A percentile compares a stretch with the other conserved stretches of the same genome.
phyloP scores from a whole-genome alignment of 192 early-diverging fungal species.

The Coemansia sp. region DNA sequence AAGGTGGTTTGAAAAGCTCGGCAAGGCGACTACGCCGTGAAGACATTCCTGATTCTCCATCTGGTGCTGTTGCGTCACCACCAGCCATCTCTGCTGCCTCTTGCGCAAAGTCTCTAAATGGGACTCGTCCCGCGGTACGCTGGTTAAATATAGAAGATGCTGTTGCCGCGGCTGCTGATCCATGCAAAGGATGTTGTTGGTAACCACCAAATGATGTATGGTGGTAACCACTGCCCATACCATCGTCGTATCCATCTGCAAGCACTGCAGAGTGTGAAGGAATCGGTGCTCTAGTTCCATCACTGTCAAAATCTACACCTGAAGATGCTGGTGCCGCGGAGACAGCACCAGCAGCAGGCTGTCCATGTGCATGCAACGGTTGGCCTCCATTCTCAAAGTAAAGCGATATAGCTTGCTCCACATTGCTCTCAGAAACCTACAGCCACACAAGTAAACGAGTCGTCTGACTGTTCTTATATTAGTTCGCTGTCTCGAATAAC shows the following conservation, averaged over 20 bases:
- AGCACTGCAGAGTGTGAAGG: constrained; percentile 77
- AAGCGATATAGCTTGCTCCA: constrained; percentile 77
- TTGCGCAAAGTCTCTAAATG: constrained; percentile 66
- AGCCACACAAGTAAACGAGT: neutral
- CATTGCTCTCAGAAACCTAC: constrained; percentile 72
- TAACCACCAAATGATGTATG: constrained; percentile 1
- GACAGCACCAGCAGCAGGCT: constrained; percentile 12
- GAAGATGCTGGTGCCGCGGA: constrained; percentile 9
- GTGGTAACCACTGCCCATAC: constrained; percentile 10
- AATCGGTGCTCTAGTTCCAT: constrained; percentile 77
- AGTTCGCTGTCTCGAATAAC: neutral
- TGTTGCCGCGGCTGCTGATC: constrained; percentile 14
- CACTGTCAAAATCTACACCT: constrained; percentile 30
- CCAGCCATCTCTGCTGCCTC: constrained; percentile 61
- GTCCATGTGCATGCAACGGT: constrained; percentile 43
- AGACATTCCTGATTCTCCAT: constrained; percentile 5
- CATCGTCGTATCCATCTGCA: constrained; percentile 51
- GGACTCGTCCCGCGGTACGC: constrained; percentile 43
- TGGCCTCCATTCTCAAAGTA: constrained; percentile 79
- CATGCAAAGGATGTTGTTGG: constrained; percentile 3
- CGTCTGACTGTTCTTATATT: neutral
- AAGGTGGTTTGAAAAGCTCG: constrained; percentile 82
- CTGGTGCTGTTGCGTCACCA: constrained; percentile 12
- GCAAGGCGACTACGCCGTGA: constrained; percentile 62
- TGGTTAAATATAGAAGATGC: constrained; percentile 56